Percentiles rank a stretch among this genome's conserved stretches.
These are phyloP conservation scores for Cichorium intybus DNA, from an alignment of 140 eudicot species.

Conservation along the genomic window DNA sequence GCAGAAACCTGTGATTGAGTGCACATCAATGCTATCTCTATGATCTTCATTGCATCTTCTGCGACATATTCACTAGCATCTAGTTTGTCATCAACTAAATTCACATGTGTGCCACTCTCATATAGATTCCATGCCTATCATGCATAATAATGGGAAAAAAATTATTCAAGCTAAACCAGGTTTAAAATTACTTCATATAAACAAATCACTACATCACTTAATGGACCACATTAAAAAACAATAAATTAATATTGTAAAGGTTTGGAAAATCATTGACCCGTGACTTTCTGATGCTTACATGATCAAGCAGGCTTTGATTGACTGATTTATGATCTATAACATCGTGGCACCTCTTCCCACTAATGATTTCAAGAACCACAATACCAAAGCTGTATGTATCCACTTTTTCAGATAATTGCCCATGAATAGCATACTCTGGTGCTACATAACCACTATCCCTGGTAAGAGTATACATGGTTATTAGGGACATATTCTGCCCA, in stretches of 20 bases:
- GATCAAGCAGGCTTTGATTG: conserved; percentile 49
- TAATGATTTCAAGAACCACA: conserved; percentile 57
- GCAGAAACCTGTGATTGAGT: conserved; percentile 26
- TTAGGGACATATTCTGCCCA: neutral
- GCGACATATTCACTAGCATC: conserved; percentile 26
- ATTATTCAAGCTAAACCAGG: neutral
- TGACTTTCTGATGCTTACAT: conserved; percentile 28
- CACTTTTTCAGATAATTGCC: conserved; percentile 62
- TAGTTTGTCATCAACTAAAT: conserved; percentile 37
- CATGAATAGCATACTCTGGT: conserved; percentile 64
- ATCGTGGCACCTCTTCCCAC: conserved; percentile 44
- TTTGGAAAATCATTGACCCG: conserved; percentile 2
- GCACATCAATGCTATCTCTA: conserved; percentile 35
- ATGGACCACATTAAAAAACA: neutral
- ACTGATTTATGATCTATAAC: conserved; percentile 29
- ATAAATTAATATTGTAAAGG: neutral
- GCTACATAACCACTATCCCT: conserved; percentile 35
- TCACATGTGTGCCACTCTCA: conserved; percentile 36
- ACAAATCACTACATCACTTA: neutral
- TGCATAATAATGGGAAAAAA: neutral
- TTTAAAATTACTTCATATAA: neutral
- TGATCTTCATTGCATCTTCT: conserved; percentile 30
- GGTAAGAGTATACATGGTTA: conserved; percentile 9
- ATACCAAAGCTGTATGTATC: conserved; percentile 64
- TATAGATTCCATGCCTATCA: conserved; percentile 54